Evolutionary conservation across 371 early-diverging fungal genomes (phyloP), one percentile per base, ranked within the genome.

Genomic region (Mortierella sp.): DNA sequence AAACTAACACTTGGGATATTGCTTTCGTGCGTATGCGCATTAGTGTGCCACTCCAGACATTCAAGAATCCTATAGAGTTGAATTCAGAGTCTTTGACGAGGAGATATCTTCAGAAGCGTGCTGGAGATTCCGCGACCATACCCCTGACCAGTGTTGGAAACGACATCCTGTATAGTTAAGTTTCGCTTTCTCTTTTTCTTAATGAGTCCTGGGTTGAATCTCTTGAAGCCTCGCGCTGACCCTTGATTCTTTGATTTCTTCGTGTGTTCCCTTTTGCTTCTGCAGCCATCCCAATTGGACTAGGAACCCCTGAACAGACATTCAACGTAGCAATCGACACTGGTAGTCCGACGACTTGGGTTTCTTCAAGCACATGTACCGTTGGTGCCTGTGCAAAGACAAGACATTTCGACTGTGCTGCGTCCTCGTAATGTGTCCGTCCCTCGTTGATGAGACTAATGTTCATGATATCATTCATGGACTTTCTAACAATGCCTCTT

Each of bases 341-440:
- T 17, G 78, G 78, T 17, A 70, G 70, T 41, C 66, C 70, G 4
- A 50, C 54, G 32, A 76, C 78, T 39, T 76, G 78, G 78, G 50
- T 76, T 6, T 44, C 61, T 0, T 44, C 66, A 21, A 61, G 19
- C 27, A 21, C n/a, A 0, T 76, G 78, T 19, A 32, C 11, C 6
- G 21, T 30, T 1, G 28, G 26, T 5, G 58, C 31, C 14, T 76
- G 70, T 46, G 0, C 4, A 17, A 44, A 32, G 9, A 19, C 44
- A 14, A 47, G 56, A 3, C 50, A 23, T 11, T 76, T 70, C 19
- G 21, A 60, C 27, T 76, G 78, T 19, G 31, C 56, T 3, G 46
- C 65, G 12, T 76, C 78, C 6, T 48, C 61, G 78, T 70, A 65
- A 31, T n/a, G n/a, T n/a, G n/a, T n/a, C n/a, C n/a, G n/a, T n/a